Base-by-base conservation (phyloP, 345 rosid genomes). In the Euphorbia pulcherrima region DNA sequence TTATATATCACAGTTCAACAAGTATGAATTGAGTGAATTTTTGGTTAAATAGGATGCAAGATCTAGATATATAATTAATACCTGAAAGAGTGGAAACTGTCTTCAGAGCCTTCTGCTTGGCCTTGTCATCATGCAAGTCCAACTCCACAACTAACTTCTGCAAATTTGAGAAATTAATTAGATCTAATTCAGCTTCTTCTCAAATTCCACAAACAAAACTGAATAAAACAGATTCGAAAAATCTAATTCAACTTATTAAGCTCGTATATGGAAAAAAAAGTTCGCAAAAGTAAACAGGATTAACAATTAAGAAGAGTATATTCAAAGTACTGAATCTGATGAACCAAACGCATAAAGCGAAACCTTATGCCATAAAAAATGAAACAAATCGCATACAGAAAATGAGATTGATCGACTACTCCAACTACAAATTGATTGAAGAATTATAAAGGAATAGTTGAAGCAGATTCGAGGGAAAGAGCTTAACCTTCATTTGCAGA, bases 101-200 rank as follows among this genome's bases (percentile, higher is more conserved):
- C 83, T 81, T 90, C 68, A 93, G 53, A 40, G 97, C 98, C 86
- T 89, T 93, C 67, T 87, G 94, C 81, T 90, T 93, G 61, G 86
- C 97, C 64, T 84, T 90, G 72, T 78, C 90, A 71, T 89, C 92
- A 12, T 76, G 73, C 72, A 93, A 70, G 67, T 90, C 97, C 89
- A 90, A 24, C 76, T 80, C 90, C 77, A 93, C 18, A 44, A 87
- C 92, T 51, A 84, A 46, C 83, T 90, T 93, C 98, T 93, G 90
- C 85, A 77, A 67, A 8, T 64, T 46, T 59, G 26, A 24, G 21
- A 67, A 53, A 70, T 35, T 29, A 68, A 35, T 40, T 4, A 62
- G 72, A 82, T 75, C 75, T 53, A 59, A 8, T 54, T 67, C 39
- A 29, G 41, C 24, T 47, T 60, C 54, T 44, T 35, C 27, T 2